phyloP scores from a whole-genome alignment of 129 eudicot species.

The Lonicera japonica region DNA sequence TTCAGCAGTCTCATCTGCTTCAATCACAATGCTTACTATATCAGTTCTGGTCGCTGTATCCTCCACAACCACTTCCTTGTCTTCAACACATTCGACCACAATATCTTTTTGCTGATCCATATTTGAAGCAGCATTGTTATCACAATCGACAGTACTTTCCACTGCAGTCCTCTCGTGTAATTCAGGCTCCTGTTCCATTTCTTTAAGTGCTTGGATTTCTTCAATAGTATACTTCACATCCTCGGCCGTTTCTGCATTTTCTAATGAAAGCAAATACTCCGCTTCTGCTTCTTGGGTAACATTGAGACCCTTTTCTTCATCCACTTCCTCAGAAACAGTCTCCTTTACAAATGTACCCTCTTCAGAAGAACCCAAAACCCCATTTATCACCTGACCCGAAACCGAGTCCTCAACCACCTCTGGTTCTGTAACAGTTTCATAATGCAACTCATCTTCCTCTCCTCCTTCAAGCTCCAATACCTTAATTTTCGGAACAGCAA shows the following conservation, averaged over 20 bases:
- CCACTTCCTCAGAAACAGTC: constrained; percentile 4
- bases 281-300: constrained; percentile 7
- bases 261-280: neutral
- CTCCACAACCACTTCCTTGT: constrained; percentile 2
- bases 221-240: constrained; percentile 17
- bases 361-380: constrained; percentile 9
- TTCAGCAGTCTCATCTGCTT: constrained; percentile 5
- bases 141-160: neutral
- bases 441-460: constrained; percentile 18
- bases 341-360: constrained; percentile 17
- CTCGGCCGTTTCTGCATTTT: constrained; percentile 4
- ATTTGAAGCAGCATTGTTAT: neutral
- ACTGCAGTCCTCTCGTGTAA: neutral
- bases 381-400: constrained; percentile 9
- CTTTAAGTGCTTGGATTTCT: constrained; percentile 15
- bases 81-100: neutral
- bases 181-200: constrained; percentile 5
- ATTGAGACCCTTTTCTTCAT: constrained; percentile 13
- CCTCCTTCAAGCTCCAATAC: constrained; percentile 35
- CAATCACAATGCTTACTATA: neutral
- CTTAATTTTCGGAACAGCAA: constrained; percentile 33
- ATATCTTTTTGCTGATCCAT: neutral
- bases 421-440: constrained; percentile 19
- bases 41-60: neutral
- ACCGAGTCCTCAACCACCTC: neutral